Evolutionary conservation across 768 basidiomycete species (phyloP).

Genomic region (Gloeostereum incarnatum): DNA sequence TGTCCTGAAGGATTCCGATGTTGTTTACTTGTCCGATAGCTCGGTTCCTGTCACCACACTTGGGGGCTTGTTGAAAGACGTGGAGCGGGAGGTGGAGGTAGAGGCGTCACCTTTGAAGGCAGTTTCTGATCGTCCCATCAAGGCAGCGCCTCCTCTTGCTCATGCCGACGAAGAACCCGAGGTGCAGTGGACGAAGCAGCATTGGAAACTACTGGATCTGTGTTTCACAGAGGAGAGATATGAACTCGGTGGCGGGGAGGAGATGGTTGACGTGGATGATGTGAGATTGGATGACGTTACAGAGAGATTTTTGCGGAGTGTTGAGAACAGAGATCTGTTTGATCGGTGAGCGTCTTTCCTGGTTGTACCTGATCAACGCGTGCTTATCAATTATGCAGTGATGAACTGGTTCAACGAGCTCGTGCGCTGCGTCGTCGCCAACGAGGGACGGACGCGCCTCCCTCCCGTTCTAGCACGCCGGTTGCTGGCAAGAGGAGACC

Average conservation of each 20-base stretch:
- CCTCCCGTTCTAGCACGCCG: background rate
- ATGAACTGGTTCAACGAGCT: background rate
- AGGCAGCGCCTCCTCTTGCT: no score
- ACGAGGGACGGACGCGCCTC: background rate
- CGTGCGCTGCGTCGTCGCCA: background rate
- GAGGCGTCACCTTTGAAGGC: no score
- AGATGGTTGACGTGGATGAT: background rate
- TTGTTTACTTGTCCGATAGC: constrained; percentile 47
- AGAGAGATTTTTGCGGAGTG: background rate
- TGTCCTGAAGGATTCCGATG: no score
- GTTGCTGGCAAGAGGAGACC: background rate
- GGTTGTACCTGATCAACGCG: background rate
- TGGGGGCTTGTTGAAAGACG: constrained; percentile 48
- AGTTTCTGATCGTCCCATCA: no score
- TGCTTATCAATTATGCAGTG: background rate
- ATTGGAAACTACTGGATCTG: background rate
- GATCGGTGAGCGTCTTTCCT: no score
- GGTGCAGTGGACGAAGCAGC: background rate
- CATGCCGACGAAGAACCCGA: no score
- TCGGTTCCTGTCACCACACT: constrained; percentile 39
- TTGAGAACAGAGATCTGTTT: background rate
- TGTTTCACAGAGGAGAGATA: constrained; percentile 1
- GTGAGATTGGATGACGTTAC: background rate
- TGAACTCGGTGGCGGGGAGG: no score
- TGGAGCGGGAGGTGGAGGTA: constrained; percentile 40